Percentiles rank a stretch among this genome's conserved stretches.
phyloP scores from a whole-genome alignment of 1,139 yeast species.

The Barnettozyma hawaiiensis region DNA sequence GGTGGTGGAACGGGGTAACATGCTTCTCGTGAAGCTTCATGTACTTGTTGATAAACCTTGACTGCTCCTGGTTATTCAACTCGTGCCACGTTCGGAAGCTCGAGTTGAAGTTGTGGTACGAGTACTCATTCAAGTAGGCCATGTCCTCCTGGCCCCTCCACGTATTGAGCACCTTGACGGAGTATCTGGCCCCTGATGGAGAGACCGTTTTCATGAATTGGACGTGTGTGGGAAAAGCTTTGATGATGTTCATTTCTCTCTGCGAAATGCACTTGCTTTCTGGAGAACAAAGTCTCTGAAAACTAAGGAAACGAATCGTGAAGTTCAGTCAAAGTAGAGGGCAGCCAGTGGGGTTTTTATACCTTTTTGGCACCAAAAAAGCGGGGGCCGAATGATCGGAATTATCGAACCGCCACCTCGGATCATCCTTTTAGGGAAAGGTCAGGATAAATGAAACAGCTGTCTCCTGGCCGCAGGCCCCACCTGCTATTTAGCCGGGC shows the following conservation, averaged over 20 bases:
- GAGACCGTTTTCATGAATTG: slow-evolving; percentile 9
- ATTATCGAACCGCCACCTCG: neutral
- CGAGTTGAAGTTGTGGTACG: slow-evolving; percentile 10
- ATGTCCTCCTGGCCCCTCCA: slow-evolving; percentile 6
- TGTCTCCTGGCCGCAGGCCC: neutral
- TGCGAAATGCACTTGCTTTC: too few species aligned
- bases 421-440: neutral
- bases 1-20: slow-evolving; percentile 10
- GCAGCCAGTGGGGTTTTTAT: neutral
- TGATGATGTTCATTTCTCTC: slow-evolving; percentile 9
- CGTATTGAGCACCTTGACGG: slow-evolving; percentile 6
- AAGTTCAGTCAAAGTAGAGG: neutral
- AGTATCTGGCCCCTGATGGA: slow-evolving; percentile 5
- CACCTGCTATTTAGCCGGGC: neutral
- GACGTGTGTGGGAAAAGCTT: slow-evolving; percentile 9
- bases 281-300: too few species aligned
- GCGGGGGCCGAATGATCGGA: neutral
- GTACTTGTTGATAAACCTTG: slow-evolving; percentile 11
- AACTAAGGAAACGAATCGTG: too few species aligned
- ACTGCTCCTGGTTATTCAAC: slow-evolving; percentile 9
- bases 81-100: slow-evolving; percentile 11
- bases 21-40: slow-evolving; percentile 7
- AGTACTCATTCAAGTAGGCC: slow-evolving; percentile 11
- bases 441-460: neutral
- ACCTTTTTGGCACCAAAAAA: neutral